Evolutionary conservation across 2,329 filamentous ascomycete genomes (phyloP).

Genomic region (Pestalotiopsis sp.): DNA sequence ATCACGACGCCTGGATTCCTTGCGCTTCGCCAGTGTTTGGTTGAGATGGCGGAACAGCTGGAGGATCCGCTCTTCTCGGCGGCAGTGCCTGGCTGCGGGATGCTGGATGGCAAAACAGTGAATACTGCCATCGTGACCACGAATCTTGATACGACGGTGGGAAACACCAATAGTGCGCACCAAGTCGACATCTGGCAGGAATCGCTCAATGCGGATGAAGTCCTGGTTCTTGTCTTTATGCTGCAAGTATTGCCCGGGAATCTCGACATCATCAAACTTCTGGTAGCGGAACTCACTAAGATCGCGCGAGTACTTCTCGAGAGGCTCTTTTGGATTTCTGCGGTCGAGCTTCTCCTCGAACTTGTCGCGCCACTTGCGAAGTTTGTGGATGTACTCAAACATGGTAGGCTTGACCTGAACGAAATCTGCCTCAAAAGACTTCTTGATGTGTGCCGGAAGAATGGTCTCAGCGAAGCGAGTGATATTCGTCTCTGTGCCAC

Average conservation of each 20-base stretch:
- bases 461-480: constrained; percentile 96
- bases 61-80: constrained; percentile 90
- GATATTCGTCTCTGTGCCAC: constrained; percentile 93
- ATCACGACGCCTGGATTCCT: constrained; percentile 91
- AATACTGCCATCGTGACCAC: constrained; percentile 95
- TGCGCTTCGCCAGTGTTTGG: constrained; percentile 84
- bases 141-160: constrained; percentile 90
- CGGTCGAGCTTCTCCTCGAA: constrained; percentile 97
- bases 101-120: constrained; percentile 97
- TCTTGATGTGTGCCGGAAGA: constrained; percentile 88
- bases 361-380: constrained; percentile 93
- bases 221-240: constrained; percentile 99
- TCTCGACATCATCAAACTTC: constrained; percentile 97
- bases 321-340: constrained; percentile 67
- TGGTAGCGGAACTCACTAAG: constrained; percentile 96
- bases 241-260: constrained; percentile 94
- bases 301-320: constrained; percentile 86
- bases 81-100: constrained; percentile 86
- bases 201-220: constrained; percentile 95
- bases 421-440: constrained; percentile 97
- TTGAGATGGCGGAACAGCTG: constrained; percentile 98
- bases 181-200: constrained; percentile 91
- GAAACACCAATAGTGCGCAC: constrained; percentile 89
- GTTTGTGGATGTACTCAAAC: constrained; percentile 97
- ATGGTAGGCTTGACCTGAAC: constrained; percentile 94